These are phyloP conservation scores for Prosopis cineraria DNA, from an alignment of 306 rosid species.

Conservation along the genomic window DNA sequence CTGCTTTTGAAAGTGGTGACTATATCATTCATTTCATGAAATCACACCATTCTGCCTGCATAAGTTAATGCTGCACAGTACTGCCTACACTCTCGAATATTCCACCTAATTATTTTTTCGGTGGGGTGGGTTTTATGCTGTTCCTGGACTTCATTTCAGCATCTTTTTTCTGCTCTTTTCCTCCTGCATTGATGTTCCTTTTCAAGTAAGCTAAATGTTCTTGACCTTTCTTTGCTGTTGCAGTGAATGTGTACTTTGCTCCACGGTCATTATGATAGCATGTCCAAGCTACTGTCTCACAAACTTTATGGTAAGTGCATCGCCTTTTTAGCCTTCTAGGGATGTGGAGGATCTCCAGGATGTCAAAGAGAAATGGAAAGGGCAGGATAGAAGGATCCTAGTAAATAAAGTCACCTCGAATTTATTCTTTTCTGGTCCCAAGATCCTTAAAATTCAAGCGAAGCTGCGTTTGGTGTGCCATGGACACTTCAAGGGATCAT, in stretches of 20 bases:
- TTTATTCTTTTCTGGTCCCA: not conserved
- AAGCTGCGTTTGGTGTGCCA: not conserved
- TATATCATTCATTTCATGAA: constrained; percentile 10
- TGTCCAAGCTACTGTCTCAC: constrained; percentile 2
- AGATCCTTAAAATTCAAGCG: not conserved
- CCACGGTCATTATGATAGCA: constrained; percentile 12
- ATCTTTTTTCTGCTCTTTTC: not conserved
- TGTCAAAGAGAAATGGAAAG: constrained; percentile 27
- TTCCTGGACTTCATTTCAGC: not conserved
- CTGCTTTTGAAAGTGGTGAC: constrained; percentile 13
- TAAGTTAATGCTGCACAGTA: constrained; percentile 28
- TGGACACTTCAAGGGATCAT: not conserved
- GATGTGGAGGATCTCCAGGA: not conserved
- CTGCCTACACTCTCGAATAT: not conserved
- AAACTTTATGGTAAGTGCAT: not conserved
- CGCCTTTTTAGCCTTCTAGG: no score
- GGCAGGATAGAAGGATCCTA: constrained; percentile 23
- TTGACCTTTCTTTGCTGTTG: constrained; percentile 36
- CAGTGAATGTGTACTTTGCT: constrained; percentile 26
- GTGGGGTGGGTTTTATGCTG: not conserved
- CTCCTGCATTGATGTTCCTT: constrained; percentile 11
- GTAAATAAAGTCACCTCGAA: not conserved
- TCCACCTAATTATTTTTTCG: not conserved
- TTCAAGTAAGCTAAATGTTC: constrained; percentile 30
- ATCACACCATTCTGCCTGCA: not conserved